Evolutionary conservation across 2,329 filamentous ascomycete species (phyloP).

Genomic region (Diplodia corticola): DNA sequence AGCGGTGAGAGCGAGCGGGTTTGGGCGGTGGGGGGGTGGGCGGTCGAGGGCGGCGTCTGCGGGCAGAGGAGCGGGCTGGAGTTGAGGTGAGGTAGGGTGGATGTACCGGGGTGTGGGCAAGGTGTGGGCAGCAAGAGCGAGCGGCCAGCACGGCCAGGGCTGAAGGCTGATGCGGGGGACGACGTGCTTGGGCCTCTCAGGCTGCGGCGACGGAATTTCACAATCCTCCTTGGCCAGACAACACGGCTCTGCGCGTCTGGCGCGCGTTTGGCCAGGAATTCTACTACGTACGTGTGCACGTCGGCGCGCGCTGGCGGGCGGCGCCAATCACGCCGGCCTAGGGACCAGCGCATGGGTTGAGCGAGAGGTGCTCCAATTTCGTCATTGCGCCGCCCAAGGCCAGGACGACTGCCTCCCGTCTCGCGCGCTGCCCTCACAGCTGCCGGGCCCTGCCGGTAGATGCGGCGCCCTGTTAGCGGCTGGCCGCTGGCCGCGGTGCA

Average conservation of each 20-base stretch:
- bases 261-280: background rate
- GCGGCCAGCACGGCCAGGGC: conserved; percentile 10
- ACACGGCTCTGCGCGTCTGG: background rate
- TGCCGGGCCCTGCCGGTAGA: background rate
- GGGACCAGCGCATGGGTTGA: background rate
- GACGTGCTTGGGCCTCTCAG: conserved; percentile 17
- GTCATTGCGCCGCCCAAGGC: conserved; percentile 11
- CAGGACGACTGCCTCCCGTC: background rate
- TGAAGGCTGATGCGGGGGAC: conserved; percentile 17
- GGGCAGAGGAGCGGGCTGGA: background rate
- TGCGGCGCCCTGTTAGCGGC: background rate
- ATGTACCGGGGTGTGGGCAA: conserved; percentile 9
- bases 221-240: background rate
- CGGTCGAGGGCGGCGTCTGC: background rate
- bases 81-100: conserved; percentile 8
- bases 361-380: conserved; percentile 14
- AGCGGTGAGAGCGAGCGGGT: conserved; percentile 1
- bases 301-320: background rate
- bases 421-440: background rate
- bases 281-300: background rate
- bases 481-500: too few species aligned
- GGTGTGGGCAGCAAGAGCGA: conserved; percentile 18
- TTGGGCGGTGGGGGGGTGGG: background rate
- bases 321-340: conserved; percentile 13
- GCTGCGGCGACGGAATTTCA: background rate